phyloP scores from a whole-genome alignment of 768 basidiomycete species.

The Tricholoma sp. region DNA sequence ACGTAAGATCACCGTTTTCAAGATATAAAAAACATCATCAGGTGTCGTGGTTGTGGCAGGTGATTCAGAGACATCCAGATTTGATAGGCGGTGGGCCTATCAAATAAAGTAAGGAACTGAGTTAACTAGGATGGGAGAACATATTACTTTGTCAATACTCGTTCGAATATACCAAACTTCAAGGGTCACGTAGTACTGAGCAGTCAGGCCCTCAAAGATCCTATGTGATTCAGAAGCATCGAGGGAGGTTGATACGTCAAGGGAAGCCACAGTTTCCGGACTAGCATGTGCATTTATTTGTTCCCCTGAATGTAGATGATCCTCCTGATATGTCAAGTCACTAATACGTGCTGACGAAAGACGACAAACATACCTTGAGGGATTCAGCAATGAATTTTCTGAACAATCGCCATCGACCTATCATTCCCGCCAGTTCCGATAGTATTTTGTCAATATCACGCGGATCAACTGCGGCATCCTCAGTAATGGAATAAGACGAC shows the following conservation, averaged over 20 bases:
- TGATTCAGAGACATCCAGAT: conserved; percentile 56
- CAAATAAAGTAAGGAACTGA: conserved; percentile 1
- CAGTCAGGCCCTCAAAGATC: conserved; percentile 62
- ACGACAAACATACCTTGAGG: conserved; percentile 45
- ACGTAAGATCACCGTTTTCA: conserved; percentile 78
- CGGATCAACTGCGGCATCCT: conserved; percentile 68
- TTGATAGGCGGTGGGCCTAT: conserved; percentile 86
- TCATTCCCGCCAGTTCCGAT: conserved; percentile 87
- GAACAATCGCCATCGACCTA: conserved; percentile 89
- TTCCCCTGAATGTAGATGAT: conserved; percentile 13
- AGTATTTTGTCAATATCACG: conserved; percentile 88
- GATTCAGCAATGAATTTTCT: conserved; percentile 79
- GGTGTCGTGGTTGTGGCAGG: conserved; percentile 72
- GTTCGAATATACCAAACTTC: conserved; percentile 89
- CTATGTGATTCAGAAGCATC: conserved; percentile 49
- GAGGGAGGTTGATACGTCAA: conserved; percentile 25
- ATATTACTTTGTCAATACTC: conserved; percentile 78
- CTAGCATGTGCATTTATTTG: background rate
- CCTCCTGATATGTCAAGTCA: conserved; percentile 13
- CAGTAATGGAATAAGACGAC: conserved; percentile 20
- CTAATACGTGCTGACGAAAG: background rate
- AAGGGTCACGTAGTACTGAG: conserved; percentile 78
- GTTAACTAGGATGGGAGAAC: background rate
- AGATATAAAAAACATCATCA: conserved; percentile 94
- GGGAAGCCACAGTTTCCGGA: background rate